These are phyloP conservation scores for Claviceps monticola DNA, from an alignment of 2,329 filamentous ascomycete species.

Conservation along the genomic window DNA sequence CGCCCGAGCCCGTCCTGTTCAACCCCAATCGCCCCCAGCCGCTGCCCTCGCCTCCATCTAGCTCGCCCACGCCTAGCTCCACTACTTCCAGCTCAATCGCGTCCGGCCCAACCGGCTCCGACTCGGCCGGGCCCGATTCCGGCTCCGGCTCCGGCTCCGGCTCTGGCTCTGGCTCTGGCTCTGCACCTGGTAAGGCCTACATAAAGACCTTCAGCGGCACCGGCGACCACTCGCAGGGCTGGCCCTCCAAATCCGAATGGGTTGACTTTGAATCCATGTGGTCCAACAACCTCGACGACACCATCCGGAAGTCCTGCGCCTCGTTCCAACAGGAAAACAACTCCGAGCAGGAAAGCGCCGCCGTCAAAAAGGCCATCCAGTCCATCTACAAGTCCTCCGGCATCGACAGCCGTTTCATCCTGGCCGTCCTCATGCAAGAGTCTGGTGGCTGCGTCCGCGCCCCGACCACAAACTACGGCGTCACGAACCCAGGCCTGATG, in stretches of 20 bases:
- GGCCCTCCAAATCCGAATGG: slow-evolving; percentile 17
- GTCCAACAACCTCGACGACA: slow-evolving; percentile 8
- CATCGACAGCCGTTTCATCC: slow-evolving; percentile 27
- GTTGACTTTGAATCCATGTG: slow-evolving; percentile 16
- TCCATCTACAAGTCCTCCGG: slow-evolving; percentile 13
- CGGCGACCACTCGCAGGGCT: slow-evolving; percentile 10
- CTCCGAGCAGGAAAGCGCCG: slow-evolving; percentile 10
- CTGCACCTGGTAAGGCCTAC: background rate
- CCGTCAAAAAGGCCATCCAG: slow-evolving; percentile 20
- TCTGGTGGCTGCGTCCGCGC: slow-evolving; percentile 28
- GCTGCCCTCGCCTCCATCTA: too few species aligned
- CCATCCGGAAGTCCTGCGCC: slow-evolving; percentile 7
- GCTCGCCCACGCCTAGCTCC: too few species aligned
- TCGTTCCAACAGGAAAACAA: slow-evolving; percentile 8
- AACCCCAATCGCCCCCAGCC: too few species aligned
- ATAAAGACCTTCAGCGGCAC: background rate
- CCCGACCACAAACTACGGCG: slow-evolving; percentile 25
- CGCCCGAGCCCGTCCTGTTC: too few species aligned
- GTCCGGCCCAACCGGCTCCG: too few species aligned
- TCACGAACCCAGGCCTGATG: slow-evolving; percentile 29
- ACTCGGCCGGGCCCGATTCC: too few species aligned
- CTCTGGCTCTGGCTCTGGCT: too few species aligned
- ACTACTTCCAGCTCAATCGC: too few species aligned
- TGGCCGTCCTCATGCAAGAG: slow-evolving; percentile 30
- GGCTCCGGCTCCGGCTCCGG: too few species aligned